A percentile compares a stretch with the other conserved stretches of the same genome.
Evolutionary conservation across 2,329 filamentous ascomycete genomes (phyloP).

Genomic region (Phaeosphaeriaceae sp.): DNA sequence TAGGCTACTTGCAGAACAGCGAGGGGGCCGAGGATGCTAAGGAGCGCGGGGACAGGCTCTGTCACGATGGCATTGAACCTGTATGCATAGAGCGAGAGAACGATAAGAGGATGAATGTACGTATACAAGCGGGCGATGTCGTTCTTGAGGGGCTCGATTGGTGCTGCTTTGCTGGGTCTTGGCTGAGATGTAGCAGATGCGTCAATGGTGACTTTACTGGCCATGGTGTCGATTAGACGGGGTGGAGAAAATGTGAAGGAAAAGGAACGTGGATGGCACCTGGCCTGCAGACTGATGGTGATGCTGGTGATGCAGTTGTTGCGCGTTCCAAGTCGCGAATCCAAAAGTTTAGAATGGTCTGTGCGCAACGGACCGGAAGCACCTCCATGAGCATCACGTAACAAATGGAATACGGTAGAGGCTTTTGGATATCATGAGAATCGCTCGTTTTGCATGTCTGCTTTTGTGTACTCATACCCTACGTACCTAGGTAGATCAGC

Average conservation of each 20-base stretch:
- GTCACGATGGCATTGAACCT: constrained; percentile 72
- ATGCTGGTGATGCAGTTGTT: constrained; percentile 12
- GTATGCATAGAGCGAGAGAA: constrained; percentile 68
- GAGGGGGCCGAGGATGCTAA: constrained; percentile 66
- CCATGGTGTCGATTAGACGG: no score
- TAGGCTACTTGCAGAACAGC: constrained; percentile 68
- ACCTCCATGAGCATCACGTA: constrained; percentile 14
- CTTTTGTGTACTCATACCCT: no score
- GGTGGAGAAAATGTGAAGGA: no score
- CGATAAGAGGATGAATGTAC: constrained; percentile 70
- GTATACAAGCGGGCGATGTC: constrained; percentile 63
- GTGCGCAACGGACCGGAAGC: constrained; percentile 22
- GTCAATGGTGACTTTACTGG: constrained; percentile 33
- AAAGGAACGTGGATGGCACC: constrained; percentile 27
- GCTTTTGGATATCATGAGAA: background rate
- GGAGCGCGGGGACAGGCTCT: constrained; percentile 71
- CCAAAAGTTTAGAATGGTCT: constrained; percentile 23
- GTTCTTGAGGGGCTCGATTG: constrained; percentile 57
- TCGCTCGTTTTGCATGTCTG: background rate
- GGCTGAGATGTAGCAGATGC: constrained; percentile 27
- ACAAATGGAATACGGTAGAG: background rate
- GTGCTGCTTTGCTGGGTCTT: constrained; percentile 33
- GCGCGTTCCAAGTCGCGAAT: constrained; percentile 20
- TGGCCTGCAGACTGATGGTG: constrained; percentile 13
- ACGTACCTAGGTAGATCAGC: background rate